Conservation (phyloP, 1,284 basidiomycete species). For the Violaceomyces palustris region DNA sequence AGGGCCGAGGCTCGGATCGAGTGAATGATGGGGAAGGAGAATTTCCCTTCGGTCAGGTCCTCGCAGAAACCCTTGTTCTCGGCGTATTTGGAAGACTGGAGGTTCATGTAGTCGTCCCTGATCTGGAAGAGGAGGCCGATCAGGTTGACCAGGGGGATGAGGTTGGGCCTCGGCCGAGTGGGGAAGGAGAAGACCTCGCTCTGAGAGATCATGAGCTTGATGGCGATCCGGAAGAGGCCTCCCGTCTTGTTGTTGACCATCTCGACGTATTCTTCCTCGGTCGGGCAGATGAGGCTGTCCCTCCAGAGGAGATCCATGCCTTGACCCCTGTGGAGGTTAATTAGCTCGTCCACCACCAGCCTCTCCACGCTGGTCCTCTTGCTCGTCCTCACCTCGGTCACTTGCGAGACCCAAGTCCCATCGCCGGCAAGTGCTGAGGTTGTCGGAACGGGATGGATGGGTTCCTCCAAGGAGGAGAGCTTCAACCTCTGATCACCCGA, state of each 20-base stretch:
- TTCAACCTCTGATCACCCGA: no score
- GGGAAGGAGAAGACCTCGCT: conserved; percentile 2
- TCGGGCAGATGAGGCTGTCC: conserved; percentile 84
- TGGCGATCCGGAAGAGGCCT: conserved; percentile 82
- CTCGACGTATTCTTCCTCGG: conserved; percentile 85
- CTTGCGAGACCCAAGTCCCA: no score
- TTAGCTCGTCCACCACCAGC: conserved; percentile 61
- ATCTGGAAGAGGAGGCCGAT: conserved; percentile 95
- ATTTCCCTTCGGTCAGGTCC: conserved; percentile 92
- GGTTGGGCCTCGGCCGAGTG: conserved; percentile 2
- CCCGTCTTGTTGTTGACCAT: conserved; percentile 99
- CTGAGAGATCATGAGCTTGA: conserved; percentile 90
- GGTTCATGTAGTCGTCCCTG: conserved; percentile 93
- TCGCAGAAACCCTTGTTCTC: conserved; percentile 91
- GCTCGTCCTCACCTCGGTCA: neutral
- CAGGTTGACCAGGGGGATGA: conserved; percentile 79
- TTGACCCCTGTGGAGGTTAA: conserved; percentile 89
- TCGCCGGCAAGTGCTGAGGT: no score
- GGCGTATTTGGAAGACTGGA: conserved; percentile 78
- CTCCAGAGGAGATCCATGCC: conserved; percentile 93
- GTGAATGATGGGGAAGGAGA: conserved; percentile 90
- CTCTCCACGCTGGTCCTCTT: conserved; percentile 15
- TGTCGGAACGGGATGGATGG: no score
- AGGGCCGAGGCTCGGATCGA: conserved; percentile 60
- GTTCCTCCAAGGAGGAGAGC: no score